Evolutionary conservation across 2,329 filamentous ascomycete genomes (phyloP).

Genomic region (Nakataea oryzae): DNA sequence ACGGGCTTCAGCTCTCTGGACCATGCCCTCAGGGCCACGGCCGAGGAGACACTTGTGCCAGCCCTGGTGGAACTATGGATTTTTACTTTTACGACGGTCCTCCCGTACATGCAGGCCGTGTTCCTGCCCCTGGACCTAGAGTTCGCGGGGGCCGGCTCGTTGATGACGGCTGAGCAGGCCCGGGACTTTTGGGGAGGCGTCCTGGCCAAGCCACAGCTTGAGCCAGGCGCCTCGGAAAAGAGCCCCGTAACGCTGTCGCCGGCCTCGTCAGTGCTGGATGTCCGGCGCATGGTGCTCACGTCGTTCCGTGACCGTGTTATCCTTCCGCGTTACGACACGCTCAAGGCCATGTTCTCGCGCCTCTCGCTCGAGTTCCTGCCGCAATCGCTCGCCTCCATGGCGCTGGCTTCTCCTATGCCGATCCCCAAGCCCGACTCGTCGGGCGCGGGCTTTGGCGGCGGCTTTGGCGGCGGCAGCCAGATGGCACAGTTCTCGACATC

Average conservation of each 20-base stretch:
- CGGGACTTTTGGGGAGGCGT: slow-evolving; percentile 84
- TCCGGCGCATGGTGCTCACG: slow-evolving; percentile 78
- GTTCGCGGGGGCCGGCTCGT: slow-evolving; percentile 71
- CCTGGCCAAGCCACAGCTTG: slow-evolving; percentile 21
- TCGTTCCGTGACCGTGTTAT: slow-evolving; percentile 85
- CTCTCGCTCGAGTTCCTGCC: slow-evolving; percentile 72
- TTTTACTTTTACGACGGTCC: slow-evolving; percentile 77
- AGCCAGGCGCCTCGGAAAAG: slow-evolving; percentile 15
- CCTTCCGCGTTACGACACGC: slow-evolving; percentile 74
- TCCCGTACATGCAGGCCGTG: slow-evolving; percentile 91
- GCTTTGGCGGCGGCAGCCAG: slow-evolving; percentile 5
- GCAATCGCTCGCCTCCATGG: slow-evolving; percentile 38
- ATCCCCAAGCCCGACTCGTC: slow-evolving; percentile 24
- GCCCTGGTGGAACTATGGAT: slow-evolving; percentile 91
- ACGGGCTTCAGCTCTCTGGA: slow-evolving; percentile 82
- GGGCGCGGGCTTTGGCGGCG: slow-evolving; percentile 3
- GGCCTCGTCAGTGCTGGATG: slow-evolving; percentile 56
- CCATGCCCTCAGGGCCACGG: slow-evolving; percentile 64
- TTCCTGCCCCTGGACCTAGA: slow-evolving; percentile 90
- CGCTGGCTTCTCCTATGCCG: slow-evolving; percentile 40
- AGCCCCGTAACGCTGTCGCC: slow-evolving; percentile 30
- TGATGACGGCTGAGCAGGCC: slow-evolving; percentile 70
- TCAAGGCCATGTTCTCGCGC: slow-evolving; percentile 84
- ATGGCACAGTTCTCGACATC: slow-evolving; percentile 31
- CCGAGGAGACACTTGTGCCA: slow-evolving; percentile 83